Percentiles rank a stretch among this genome's conserved stretches.
Evolutionary conservation across 495 filamentous ascomycete genomes (phyloP).

Genomic region (Xylaria grammica): DNA sequence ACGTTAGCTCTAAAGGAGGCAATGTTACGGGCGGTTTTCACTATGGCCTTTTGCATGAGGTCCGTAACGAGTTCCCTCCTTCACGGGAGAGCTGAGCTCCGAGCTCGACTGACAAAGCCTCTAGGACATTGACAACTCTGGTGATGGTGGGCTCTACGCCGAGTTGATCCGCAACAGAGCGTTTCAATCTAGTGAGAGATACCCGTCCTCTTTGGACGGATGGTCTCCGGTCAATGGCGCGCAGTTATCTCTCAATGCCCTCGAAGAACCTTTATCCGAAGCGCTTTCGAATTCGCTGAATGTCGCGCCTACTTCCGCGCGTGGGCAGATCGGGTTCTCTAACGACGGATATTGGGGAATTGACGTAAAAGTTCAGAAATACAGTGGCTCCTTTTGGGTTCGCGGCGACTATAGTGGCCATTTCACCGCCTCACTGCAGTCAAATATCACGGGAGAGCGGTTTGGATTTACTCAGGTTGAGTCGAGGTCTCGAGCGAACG

Average conservation of each 20-base stretch:
- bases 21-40: constrained; percentile 43
- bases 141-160: constrained; percentile 78
- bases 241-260: constrained; percentile 54
- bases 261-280: constrained; percentile 53
- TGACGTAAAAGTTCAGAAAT: constrained; percentile 57
- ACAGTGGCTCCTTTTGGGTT: constrained; percentile 64
- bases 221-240: constrained; percentile 62
- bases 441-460: constrained; percentile 50
- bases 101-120: neutral
- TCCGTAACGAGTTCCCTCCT: constrained; percentile 4
- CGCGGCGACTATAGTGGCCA: constrained; percentile 45
- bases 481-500: constrained; percentile 38
- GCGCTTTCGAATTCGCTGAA: constrained; percentile 64
- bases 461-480: constrained; percentile 48
- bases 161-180: constrained; percentile 76
- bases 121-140: constrained; percentile 74
- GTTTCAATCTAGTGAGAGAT: constrained; percentile 55
- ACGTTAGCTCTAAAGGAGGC: constrained; percentile 41
- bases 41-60: constrained; percentile 51
- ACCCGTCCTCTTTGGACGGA: constrained; percentile 49
- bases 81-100: neutral
- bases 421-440: constrained; percentile 54
- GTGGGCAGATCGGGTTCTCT: constrained; percentile 56
- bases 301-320: constrained; percentile 45
- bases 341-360: constrained; percentile 69